These are phyloP conservation scores for Pythium utonaiense DNA, from an alignment of 352 stramenopile genomes.

Conservation along the genomic window DNA sequence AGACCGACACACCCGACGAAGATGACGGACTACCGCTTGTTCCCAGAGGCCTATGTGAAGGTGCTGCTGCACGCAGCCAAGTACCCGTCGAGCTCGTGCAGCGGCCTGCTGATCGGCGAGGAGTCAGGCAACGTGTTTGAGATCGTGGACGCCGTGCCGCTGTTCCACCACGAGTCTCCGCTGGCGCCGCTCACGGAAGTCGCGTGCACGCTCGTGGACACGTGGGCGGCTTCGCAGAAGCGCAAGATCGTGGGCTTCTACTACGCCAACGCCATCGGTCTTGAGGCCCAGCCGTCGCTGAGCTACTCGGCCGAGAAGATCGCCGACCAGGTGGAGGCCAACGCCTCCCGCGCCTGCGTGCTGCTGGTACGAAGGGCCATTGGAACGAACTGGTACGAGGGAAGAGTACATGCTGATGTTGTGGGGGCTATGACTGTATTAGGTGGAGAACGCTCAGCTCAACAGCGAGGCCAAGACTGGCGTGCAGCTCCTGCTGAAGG, in stretches of 20 bases:
- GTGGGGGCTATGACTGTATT: not conserved
- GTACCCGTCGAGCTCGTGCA: conserved; percentile 39
- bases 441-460: conserved; percentile 57
- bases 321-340: conserved; percentile 61
- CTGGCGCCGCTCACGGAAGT: conserved; percentile 63
- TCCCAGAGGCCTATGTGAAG: conserved; percentile 66
- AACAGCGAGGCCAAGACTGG: conserved; percentile 45
- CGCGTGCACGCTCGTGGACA: conserved; percentile 65
- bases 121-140: conserved; percentile 41
- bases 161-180: conserved; percentile 77
- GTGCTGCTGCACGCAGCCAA: conserved; percentile 71
- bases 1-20: conserved; percentile 1
- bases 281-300: conserved; percentile 33
- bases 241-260: conserved; percentile 71
- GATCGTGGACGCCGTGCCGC: conserved; percentile 60
- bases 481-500: conserved; percentile 71
- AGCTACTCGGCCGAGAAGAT: conserved; percentile 59
- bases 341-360: conserved; percentile 68
- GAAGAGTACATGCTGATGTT: not conserved
- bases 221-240: conserved; percentile 38
- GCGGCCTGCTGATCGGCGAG: conserved; percentile 58
- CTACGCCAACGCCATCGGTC: conserved; percentile 35
- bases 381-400: not conserved
- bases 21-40: conserved; percentile 67
- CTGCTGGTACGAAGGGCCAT: conserved; percentile 41